These are phyloP conservation scores for Millerago galiae DNA, from an alignment of 805 yeast genomes.

Conservation along the genomic window DNA sequence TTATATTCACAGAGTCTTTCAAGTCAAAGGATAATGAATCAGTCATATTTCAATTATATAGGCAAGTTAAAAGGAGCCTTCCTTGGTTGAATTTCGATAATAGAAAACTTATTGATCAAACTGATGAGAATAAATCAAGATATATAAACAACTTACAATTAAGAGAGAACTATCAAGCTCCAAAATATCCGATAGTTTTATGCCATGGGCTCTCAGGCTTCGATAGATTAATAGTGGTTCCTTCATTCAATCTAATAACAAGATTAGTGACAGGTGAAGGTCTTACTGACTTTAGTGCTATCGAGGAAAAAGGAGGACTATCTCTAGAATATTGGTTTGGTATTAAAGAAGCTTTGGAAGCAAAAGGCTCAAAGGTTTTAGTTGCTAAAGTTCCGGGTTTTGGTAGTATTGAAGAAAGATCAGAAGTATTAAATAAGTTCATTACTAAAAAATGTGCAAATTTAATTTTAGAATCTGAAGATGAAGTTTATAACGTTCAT, in stretches of 20 bases:
- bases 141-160: constrained; percentile 14
- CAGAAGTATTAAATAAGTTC: constrained; percentile 46
- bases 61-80: constrained; percentile 6
- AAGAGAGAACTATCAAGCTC: constrained; percentile 43
- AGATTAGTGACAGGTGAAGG: constrained; percentile 14
- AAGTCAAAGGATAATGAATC: constrained; percentile 9
- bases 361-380: constrained; percentile 59
- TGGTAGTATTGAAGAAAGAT: constrained; percentile 68
- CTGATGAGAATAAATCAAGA: constrained; percentile 4
- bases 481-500: constrained; percentile 21
- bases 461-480: constrained; percentile 16
- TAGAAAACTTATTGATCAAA: constrained; percentile 4
- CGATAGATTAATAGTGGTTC: constrained; percentile 45
- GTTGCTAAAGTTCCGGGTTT: constrained; percentile 80
- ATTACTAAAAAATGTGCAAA: constrained; percentile 29
- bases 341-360: constrained; percentile 51
- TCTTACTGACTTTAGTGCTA: constrained; percentile 11
- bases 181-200: constrained; percentile 67
- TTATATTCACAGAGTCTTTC: constrained; percentile 8
- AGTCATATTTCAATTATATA: constrained; percentile 5
- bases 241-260: constrained; percentile 30
- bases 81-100: constrained; percentile 9
- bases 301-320: constrained; percentile 28
- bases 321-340: constrained; percentile 80
- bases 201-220: constrained; percentile 90